Base-by-base conservation (phyloP, 257 asterid genomes). In the Solanum sparsipilum region DNA sequence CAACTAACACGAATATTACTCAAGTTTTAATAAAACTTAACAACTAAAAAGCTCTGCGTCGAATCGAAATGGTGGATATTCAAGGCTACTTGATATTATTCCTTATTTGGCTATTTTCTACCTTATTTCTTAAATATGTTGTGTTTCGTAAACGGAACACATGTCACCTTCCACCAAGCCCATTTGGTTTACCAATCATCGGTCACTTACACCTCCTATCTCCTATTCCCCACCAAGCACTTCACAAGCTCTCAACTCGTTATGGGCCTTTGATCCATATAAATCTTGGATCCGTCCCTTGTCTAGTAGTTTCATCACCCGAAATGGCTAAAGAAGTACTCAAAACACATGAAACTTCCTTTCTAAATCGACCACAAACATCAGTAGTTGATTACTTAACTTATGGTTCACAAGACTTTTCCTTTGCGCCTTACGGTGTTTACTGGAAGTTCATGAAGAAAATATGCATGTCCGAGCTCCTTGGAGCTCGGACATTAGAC, bases 381-480 rank as follows among this genome's bases (percentile, higher is more conserved):
- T 76, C 85, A 4, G 96, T 94, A 7, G 90, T 87, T 20, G 95
- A 94, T 85, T 92, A 90, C 93, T 70, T 94, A 8, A 90, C 95
- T 18, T 95, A 95, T 31, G 98, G 97, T 31, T 78, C 84, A 16
- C 92, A 93, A 60, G 98, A 93, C 87, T 95, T 95, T 88, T 90
- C 98, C 1, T 94, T 94, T 67, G 96, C 98, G 0, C 96, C 96
- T 3, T 95, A 94, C 48, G 98, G 98, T 4, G 81, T 92, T 0
- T 93, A 92, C 81, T 94, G 98, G 96, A 95, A 94, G 90, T 95
- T 93, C 92, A 95, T 94, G 93, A 95, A 95, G 89, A 95, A 94
- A 34, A 86, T 95, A 29, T 95, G 98, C 91, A 93, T 94, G 95
- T 91, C 97, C 25, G 95, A 93, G 70, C 98, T 94, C 60, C 96